These are phyloP conservation scores for Cicer bijugum DNA, from an alignment of 306 rosid species.

Conservation along the genomic window DNA sequence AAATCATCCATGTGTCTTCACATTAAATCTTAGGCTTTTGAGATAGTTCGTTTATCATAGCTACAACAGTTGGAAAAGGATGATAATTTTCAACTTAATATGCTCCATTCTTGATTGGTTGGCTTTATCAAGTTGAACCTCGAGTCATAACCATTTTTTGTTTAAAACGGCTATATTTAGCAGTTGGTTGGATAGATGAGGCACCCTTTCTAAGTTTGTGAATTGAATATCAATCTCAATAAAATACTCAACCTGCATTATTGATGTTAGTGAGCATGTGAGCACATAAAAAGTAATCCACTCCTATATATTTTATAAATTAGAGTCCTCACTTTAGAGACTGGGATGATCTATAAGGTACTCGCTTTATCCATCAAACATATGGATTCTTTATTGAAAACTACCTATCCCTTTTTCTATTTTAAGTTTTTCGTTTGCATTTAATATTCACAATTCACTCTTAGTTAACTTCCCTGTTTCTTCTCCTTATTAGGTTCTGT, in stretches of 20 bases:
- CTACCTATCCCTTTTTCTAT: not conserved
- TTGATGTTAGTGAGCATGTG: not conserved
- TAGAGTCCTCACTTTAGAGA: not conserved
- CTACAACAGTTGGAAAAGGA: conserved; percentile 26
- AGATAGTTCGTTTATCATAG: not conserved
- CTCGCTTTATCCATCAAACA: not conserved
- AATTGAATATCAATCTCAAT: not conserved
- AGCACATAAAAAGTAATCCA: not conserved
- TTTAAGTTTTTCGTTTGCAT: not conserved
- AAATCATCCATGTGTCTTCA: not conserved
- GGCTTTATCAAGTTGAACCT: conserved; percentile 22
- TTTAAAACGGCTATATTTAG: not conserved
- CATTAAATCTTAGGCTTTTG: not conserved
- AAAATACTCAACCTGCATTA: not conserved
- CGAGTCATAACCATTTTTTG: not conserved
- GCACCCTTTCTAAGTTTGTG: conserved; percentile 8
- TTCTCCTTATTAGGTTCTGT: not conserved
- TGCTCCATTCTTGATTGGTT: conserved; percentile 1
- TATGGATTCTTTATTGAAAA: not conserved
- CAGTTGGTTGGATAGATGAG: not conserved
- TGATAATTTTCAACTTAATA: not conserved
- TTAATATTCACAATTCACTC: not conserved
- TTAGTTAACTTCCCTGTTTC: not conserved
- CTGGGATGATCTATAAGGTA: not conserved
- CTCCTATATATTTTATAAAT: not conserved